These are phyloP conservation scores for Beauveria australis DNA, from an alignment of 2,329 filamentous ascomycete genomes.

Conservation along the genomic window DNA sequence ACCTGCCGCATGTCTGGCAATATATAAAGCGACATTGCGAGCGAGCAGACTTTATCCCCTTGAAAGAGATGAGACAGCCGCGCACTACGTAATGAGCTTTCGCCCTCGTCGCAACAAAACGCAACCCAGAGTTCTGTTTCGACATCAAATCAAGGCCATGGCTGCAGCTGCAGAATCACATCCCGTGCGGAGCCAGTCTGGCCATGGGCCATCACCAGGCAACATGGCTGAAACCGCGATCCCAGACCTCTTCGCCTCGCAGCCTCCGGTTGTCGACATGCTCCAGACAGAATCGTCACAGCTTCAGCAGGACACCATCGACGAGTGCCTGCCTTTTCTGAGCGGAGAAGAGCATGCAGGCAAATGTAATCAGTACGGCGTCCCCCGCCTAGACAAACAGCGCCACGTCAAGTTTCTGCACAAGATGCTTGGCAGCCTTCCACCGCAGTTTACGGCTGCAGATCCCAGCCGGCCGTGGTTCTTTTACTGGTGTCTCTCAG, in stretches of 20 bases:
- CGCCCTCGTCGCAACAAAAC: conserved; percentile 6
- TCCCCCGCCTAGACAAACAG: conserved; percentile 64
- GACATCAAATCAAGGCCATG: conserved; percentile 8
- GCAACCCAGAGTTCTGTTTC: conserved; percentile 6
- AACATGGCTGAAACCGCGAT: conserved; percentile 19
- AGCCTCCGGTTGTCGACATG: conserved; percentile 56
- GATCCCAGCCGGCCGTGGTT: conserved; percentile 92
- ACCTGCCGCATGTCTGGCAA: background rate
- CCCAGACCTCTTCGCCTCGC: conserved; percentile 48
- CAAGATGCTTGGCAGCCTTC: conserved; percentile 52
- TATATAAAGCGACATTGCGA: background rate
- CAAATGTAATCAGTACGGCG: conserved; percentile 55
- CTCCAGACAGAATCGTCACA: conserved; percentile 60
- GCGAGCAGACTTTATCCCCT: background rate
- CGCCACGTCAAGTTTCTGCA: conserved; percentile 56
- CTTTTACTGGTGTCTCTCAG: conserved; percentile 83
- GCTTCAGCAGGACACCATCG: conserved; percentile 60
- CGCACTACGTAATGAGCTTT: conserved; percentile 10
- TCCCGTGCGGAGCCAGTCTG: background rate
- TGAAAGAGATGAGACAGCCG: background rate
- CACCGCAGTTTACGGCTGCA: conserved; percentile 60
- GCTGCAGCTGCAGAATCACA: conserved; percentile 2
- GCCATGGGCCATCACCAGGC: background rate
- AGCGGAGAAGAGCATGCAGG: conserved; percentile 39
- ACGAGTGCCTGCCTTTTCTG: conserved; percentile 63